phyloP scores from a whole-genome alignment of 768 basidiomycete genomes.

The Xerocomus brunneocitrinus region DNA sequence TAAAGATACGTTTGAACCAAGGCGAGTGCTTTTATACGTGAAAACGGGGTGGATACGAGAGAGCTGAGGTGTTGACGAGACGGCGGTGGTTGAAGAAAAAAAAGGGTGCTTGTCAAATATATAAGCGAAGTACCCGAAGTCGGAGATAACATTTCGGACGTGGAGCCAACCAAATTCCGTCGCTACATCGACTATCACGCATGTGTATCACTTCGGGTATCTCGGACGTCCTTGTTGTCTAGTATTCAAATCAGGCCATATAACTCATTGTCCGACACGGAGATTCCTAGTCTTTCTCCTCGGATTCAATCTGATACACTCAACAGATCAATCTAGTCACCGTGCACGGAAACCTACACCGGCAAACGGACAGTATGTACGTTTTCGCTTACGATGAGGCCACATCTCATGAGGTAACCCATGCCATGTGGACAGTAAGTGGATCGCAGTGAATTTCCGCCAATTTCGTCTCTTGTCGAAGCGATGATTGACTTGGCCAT shows the following conservation, averaged over 20 bases:
- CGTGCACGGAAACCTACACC: neutral
- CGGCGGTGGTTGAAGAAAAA: conserved; percentile 13
- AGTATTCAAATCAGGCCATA: neutral
- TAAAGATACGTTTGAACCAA: neutral
- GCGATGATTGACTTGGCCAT: too few species aligned
- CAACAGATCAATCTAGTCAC: neutral
- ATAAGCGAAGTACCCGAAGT: conserved; percentile 13
- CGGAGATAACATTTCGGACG: conserved; percentile 9
- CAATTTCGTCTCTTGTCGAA: too few species aligned
- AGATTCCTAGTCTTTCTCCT: neutral
- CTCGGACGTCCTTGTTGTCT: neutral
- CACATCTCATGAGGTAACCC: too few species aligned
- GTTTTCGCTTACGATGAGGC: too few species aligned
- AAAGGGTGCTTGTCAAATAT: conserved; percentile 7
- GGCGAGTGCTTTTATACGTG: conserved; percentile 23
- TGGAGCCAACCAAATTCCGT: neutral
- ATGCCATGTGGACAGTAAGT: neutral
- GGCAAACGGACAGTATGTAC: too few species aligned
- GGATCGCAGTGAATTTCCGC: too few species aligned
- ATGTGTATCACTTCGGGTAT: neutral
- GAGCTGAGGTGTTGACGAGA: conserved; percentile 4
- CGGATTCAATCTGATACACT: neutral
- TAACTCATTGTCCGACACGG: neutral
- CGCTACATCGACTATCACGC: neutral
- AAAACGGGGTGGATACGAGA: conserved; percentile 15